Conservation (phyloP, 2,329 filamentous ascomycete genomes). For the Xylariaceae sp. region DNA sequence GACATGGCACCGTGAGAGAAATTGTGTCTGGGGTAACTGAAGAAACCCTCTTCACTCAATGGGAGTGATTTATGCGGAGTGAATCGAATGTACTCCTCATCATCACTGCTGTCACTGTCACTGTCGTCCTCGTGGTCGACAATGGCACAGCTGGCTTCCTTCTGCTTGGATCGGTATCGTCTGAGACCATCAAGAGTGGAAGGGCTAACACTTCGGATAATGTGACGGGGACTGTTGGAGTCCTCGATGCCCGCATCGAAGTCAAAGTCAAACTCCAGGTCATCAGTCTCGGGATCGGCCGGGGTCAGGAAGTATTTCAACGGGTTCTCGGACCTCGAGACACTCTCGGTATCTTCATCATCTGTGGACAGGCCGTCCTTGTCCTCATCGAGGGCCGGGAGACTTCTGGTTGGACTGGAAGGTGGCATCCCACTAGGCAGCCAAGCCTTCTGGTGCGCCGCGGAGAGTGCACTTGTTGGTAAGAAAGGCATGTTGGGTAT, state of each 20-base stretch:
- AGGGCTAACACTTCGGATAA: slow-evolving; percentile 52
- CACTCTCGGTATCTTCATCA: slow-evolving; percentile 37
- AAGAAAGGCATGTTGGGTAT: slow-evolving; percentile 28
- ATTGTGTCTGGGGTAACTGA: slow-evolving; percentile 33
- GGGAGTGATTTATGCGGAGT: slow-evolving; percentile 39
- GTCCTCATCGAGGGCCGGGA: slow-evolving; percentile 39
- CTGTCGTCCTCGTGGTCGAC: slow-evolving; percentile 40
- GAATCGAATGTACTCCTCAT: slow-evolving; percentile 47
- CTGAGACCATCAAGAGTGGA: slow-evolving; percentile 50
- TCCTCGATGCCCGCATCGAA: slow-evolving; percentile 56
- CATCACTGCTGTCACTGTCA: slow-evolving; percentile 27
- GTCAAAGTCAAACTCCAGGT: slow-evolving; percentile 42
- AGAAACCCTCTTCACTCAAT: slow-evolving; percentile 40
- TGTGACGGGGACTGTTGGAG: slow-evolving; percentile 39
- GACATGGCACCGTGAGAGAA: slow-evolving; percentile 31
- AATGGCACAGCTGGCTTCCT: slow-evolving; percentile 41
- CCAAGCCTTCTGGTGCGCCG: slow-evolving; percentile 39
- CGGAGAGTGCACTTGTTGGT: slow-evolving; percentile 23
- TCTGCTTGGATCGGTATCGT: slow-evolving; percentile 37
- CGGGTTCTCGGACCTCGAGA: slow-evolving; percentile 46
- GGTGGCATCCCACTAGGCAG: slow-evolving; percentile 36
- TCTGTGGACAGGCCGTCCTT: slow-evolving; percentile 40
- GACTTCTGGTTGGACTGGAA: slow-evolving; percentile 45
- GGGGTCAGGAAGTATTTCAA: slow-evolving; percentile 52
- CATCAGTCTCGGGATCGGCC: slow-evolving; percentile 41